Base-by-base conservation (phyloP, 1,139 yeast species). In the Taphrina pruni region DNA sequence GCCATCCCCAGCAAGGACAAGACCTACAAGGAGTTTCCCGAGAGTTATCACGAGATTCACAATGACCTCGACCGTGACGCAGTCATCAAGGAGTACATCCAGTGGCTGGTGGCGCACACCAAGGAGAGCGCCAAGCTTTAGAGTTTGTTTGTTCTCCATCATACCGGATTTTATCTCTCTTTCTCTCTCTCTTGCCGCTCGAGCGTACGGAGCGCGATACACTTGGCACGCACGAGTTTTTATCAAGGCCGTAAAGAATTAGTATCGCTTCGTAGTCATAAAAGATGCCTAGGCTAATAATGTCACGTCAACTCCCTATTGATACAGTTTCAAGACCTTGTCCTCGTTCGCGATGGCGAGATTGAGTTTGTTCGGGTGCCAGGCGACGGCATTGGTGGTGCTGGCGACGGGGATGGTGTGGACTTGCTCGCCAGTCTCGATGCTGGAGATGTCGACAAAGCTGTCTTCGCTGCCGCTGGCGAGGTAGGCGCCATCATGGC, bases 401-500 rank as follows among this genome's bases (percentile, higher is more conserved):
- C 72, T 9, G 11, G 70, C 69, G 11, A 72, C 56, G 5, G 71
- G 51, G 21, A 71, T 52, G 38, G 70, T 66, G 36, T 73, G 72
- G 17, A 78, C 72, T 36, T 72, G 74, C 21, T 77, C 75, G 7
- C 77, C 78, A 4, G 76, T 70, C 32, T 73, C 75, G 12, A 76
- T 75, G 58, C 45, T 73, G 70, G 76, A 77, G 62, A 79, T 75
- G 38, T 77, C 77, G 17, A 78, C 72, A 4, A 78, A 76, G 2
- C 72, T 68, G 55, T 72, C 74, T 6, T 77, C 80, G 17, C 75
- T 72, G 3, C 78, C 79, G 26, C 78, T 72, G 1, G 81, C 81
- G 41, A 79, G 71, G 55, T 73, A 76, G 36, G 73, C 73, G 35
- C 81, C 80, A 62, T 79, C 81, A 69, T 74, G 77, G n/a, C 79